Evolutionary conservation across 2,329 filamentous ascomycete genomes (phyloP), one percentile per base, ranked within the genome.

Genomic region (Remersonia thermophila): DNA sequence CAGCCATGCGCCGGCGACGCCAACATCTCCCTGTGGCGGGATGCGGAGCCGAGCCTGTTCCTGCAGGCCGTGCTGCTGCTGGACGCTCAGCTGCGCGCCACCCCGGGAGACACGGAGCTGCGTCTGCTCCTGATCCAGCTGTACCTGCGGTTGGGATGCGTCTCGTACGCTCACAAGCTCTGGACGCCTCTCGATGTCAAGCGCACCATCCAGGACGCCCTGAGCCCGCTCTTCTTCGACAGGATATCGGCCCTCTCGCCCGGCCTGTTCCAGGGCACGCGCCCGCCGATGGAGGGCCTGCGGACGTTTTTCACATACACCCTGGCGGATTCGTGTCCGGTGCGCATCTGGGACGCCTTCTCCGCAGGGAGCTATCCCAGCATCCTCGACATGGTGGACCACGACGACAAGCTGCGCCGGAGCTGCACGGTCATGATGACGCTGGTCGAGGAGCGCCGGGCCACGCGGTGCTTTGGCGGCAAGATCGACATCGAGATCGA

Each of bases 161-260:
- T 60, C 0, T 58, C 64, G 2, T 58, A 60, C 13, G 67, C 66
- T 0, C 55, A 62, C 16, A 51, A 63, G 25, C 51, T 70, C 2
- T 75, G 70, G 69, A 55, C 60, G 9, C 58, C 58, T 0, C 58
- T 73, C 8, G 67, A 63, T 3, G 63, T 76, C 2, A 76, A 76
- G 52, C 63, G 71, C 15, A 69, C 67, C 0, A 69, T 73, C 18
- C 63, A 71, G n/a, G 70, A 75, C 42, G 67, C 69, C 0, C 58
- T 76, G 1, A 69, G 60, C 3, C 65, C 69, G 0, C 54, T 72
- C 1, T 71, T 71, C 40, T 66, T 69, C 41, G 72, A 77, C 47
- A 62, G 72, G 2, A 53, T 75, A 5, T 68, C 69, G 1, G 67
- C 61, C 1, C 50, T 74, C 2, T 58, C 70, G 0, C 71, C 71